phyloP scores from a whole-genome alignment of 805 yeast species.

The Candida caryicola region DNA sequence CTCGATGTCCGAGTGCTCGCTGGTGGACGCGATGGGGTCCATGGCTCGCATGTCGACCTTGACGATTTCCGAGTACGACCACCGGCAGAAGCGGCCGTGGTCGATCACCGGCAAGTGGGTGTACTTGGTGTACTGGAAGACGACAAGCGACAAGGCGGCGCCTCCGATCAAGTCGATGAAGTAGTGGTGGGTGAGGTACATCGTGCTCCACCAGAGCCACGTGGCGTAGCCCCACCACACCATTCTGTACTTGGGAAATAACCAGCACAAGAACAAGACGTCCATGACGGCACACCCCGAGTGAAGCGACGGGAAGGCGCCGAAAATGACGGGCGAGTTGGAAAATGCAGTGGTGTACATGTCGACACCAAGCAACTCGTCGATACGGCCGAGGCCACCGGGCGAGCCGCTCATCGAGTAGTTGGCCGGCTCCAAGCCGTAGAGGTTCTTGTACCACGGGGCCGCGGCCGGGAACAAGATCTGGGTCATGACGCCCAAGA shows the following conservation, averaged over 20 bases:
- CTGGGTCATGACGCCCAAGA: conserved; percentile 81
- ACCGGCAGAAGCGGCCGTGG: conserved; percentile 57
- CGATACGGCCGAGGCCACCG: conserved; percentile 91
- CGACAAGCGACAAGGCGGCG: conserved; percentile 70
- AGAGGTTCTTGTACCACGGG: conserved; percentile 88
- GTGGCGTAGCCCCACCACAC: conserved; percentile 74
- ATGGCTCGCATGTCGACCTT: conserved; percentile 23
- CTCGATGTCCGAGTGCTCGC: conserved; percentile 6
- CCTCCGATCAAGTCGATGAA: conserved; percentile 94
- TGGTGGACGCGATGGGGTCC: conserved; percentile 29
- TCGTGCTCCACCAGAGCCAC: conserved; percentile 98
- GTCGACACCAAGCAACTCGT: conserved; percentile 70
- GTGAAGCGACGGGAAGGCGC: conserved; percentile 84
- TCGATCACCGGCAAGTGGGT: conserved; percentile 62
- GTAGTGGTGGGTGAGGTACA: conserved; percentile 96
- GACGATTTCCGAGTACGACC: conserved; percentile 52
- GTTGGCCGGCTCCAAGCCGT: conserved; percentile 87
- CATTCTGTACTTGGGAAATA: conserved; percentile 70
- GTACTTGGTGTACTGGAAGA: conserved; percentile 68
- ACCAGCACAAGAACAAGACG: conserved; percentile 77
- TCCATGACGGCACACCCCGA: conserved; percentile 95
- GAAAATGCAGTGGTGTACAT: conserved; percentile 79
- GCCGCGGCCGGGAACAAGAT: conserved; percentile 90
- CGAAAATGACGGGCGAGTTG: conserved; percentile 90
- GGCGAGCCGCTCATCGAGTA: conserved; percentile 92